phyloP scores from a whole-genome alignment of 306 rosid species.

The Lathyrus tuberosus region DNA sequence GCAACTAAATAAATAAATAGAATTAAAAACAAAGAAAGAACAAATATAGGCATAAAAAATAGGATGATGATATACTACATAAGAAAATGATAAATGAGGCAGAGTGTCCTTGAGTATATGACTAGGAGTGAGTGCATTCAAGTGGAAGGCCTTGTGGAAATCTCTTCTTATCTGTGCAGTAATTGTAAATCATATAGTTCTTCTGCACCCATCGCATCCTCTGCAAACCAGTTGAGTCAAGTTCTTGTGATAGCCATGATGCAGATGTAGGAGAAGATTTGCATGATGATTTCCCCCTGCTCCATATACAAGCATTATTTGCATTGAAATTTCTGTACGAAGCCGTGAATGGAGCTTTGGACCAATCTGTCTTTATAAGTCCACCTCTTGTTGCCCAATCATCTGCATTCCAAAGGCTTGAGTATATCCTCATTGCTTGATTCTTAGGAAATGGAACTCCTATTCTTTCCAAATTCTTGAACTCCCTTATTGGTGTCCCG shows the following conservation, averaged over 20 bases:
- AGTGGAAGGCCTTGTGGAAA: conserved; percentile 65
- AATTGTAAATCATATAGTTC: conserved; percentile 70
- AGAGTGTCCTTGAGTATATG: not conserved
- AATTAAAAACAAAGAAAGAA: not conserved
- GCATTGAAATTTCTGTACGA: conserved; percentile 66
- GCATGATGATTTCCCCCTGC: conserved; percentile 54
- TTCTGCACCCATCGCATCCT: conserved; percentile 64
- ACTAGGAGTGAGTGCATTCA: conserved; percentile 46
- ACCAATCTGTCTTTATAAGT: conserved; percentile 67
- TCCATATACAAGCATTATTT: conserved; percentile 59
- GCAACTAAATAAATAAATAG: not conserved
- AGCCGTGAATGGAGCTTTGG: conserved; percentile 68
- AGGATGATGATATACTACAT: not conserved
- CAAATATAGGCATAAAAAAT: not conserved
- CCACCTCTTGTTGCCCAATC: conserved; percentile 91
- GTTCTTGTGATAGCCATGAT: conserved; percentile 54
- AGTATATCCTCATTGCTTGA: conserved; percentile 67
- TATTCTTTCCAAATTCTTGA: conserved; percentile 62
- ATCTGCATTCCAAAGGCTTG: conserved; percentile 80
- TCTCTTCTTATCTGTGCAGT: conserved; percentile 58
- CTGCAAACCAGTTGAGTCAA: conserved; percentile 51
- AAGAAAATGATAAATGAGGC: not conserved
- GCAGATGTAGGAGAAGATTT: not conserved
- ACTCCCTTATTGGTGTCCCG: conserved; percentile 70
- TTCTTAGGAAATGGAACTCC: conserved; percentile 67